Base-by-base conservation (phyloP, 2,329 filamentous ascomycete genomes). In the Sphaerostilbella broomeana region DNA sequence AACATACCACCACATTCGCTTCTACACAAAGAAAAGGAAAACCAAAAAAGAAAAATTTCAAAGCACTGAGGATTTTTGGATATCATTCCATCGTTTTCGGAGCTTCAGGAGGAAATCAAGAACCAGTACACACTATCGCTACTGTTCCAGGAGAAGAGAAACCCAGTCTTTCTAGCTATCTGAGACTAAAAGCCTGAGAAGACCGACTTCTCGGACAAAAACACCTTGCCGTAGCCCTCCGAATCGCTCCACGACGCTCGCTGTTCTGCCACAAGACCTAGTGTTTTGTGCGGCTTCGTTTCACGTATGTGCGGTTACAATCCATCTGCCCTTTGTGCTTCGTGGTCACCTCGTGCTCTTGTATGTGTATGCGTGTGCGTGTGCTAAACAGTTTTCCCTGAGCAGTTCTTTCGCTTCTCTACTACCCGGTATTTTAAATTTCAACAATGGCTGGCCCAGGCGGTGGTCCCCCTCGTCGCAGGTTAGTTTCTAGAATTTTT, bases 381-480 rank as follows among this genome's bases (percentile, higher is more conserved):
- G 18, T 24, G 22, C 30, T 28, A n/a, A 37, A 22, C 24, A 13
- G 17, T 18, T n/a, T 6, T 15, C 17, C 8, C 35, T 27, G 4
- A 19, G 18, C 10, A 59, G 53, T 43, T 53, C 51, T 50, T 45
- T 53, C 48, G 46, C 51, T 53, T 50, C 46, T 45, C 59, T 53
- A 63, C 62, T 22, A 15, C 15, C 10, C 54, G 61, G 52, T 58
- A 60, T 49, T 57, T 60, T 47, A 37, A 43, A 43, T 43, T 49
- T 51, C 47, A 50, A 60, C 63, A 73, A 95, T 95, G 89, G 86
- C 88, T 70, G 87, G 88, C 67, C 86, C 87, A 60, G 89, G 89
- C 67, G 88, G 88, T 73, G 90, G 90, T 72, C 89, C 90, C 62
- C 89, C 90, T 61, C 75, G 78, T 62, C 72, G 78, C 64, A 80